Evolutionary conservation across 352 stramenopile species (phyloP).

Genomic region (Thalassiosira mediterranea): DNA sequence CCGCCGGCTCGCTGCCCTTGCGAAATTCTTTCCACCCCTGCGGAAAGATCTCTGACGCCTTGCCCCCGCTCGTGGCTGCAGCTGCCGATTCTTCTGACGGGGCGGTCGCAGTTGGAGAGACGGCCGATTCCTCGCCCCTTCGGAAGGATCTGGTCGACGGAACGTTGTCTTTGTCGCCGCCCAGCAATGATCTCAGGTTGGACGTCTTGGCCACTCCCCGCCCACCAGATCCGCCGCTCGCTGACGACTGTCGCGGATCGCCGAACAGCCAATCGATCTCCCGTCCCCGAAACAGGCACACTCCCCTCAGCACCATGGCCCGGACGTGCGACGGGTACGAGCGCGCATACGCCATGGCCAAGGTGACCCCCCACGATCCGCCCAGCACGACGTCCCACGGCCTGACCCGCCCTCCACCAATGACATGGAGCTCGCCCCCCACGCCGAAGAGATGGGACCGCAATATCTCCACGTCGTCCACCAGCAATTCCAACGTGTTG

Average conservation of each 20-base stretch:
- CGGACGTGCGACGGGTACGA: conserved; percentile 86
- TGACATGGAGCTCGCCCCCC: background rate
- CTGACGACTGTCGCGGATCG: conserved; percentile 14
- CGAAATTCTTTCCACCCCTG: conserved; percentile 50
- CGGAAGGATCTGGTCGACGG: too few species aligned
- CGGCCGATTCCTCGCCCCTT: too few species aligned
- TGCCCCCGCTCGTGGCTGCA: background rate
- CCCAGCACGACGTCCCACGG: conserved; percentile 93
- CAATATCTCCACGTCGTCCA: conserved; percentile 93
- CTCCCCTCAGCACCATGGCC: conserved; percentile 90
- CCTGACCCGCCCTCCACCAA: conserved; percentile 32
- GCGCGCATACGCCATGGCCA: conserved; percentile 91
- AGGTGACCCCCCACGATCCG: conserved; percentile 92
- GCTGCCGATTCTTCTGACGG: background rate
- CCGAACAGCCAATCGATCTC: conserved; percentile 94
- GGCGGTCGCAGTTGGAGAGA: background rate
- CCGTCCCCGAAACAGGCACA: conserved; percentile 90
- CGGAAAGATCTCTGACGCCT: conserved; percentile 19
- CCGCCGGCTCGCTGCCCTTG: conserved; percentile 6
- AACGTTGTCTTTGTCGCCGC: too few species aligned
- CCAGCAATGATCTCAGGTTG: conserved; percentile 43
- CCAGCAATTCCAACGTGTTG: conserved; percentile 86
- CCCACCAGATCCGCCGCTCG: background rate
- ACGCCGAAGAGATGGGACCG: conserved; percentile 53
- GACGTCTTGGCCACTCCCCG: conserved; percentile 11